A percentile compares a stretch with the other conserved stretches of the same genome.
phyloP scores from a whole-genome alignment of 2,329 filamentous ascomycete genomes.

The Aspergillus glaucus region DNA sequence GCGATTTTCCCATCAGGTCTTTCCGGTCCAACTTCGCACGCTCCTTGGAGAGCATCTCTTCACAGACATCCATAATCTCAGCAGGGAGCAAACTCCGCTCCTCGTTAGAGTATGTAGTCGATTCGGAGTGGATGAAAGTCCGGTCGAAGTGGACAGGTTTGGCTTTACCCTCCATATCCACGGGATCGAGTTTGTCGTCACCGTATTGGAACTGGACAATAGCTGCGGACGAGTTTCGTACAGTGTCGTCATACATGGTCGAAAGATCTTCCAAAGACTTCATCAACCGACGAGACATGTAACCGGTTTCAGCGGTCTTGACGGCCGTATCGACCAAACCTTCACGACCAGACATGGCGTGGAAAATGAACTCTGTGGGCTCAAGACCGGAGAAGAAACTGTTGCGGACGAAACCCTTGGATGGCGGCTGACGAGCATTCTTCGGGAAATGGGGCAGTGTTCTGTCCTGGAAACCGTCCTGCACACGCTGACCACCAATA shows the following conservation, averaged over 20 bases:
- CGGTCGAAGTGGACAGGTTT: conserved; percentile 88
- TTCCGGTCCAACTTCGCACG: conserved; percentile 58
- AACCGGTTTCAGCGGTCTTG: conserved; percentile 97
- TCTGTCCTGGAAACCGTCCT: conserved; percentile 93
- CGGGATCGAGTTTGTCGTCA: conserved; percentile 88
- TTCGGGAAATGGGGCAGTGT: conserved; percentile 94
- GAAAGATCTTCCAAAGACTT: conserved; percentile 95
- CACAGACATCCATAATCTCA: conserved; percentile 65
- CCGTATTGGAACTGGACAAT: conserved; percentile 98
- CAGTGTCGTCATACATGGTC: conserved; percentile 87
- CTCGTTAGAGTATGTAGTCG: conserved; percentile 69
- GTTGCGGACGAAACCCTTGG: conserved; percentile 94
- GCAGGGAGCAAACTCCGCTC: conserved; percentile 67
- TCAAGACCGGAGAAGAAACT: conserved; percentile 92
- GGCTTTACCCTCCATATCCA: conserved; percentile 94
- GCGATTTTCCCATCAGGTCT: conserved; percentile 54
- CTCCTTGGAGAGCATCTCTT: conserved; percentile 61
- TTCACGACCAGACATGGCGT: conserved; percentile 97
- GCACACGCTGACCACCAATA: conserved; percentile 86
- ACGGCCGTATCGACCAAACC: conserved; percentile 97
- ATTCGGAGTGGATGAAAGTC: conserved; percentile 76
- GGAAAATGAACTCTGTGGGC: conserved; percentile 92
- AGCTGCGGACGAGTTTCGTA: conserved; percentile 78
- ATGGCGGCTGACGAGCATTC: conserved; percentile 81
- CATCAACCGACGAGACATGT: conserved; percentile 98